phyloP scores from a whole-genome alignment of 371 early-diverging fungal species.

The Rhizomucor miehei region DNA sequence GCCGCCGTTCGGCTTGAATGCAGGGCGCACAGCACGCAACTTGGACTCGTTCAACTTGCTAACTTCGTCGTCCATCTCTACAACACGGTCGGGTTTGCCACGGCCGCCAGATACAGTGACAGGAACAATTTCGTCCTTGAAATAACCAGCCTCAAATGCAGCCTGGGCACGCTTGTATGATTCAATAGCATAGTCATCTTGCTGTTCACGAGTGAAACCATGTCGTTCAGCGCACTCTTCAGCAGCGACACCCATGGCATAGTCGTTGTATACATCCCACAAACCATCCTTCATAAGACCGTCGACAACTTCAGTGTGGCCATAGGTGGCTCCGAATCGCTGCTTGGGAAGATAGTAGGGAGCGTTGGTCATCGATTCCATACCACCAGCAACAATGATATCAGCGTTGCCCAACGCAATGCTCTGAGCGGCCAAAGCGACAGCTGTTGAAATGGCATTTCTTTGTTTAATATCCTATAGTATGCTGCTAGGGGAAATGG shows the following conservation, averaged over 20 bases:
- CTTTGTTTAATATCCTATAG: too few relatives aligned
- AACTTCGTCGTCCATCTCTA: conserved; percentile 79
- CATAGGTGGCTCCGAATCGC: conserved; percentile 82
- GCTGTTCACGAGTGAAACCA: conserved; percentile 74
- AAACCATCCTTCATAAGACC: conserved; percentile 93
- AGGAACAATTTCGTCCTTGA: conserved; percentile 87
- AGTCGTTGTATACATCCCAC: conserved; percentile 84
- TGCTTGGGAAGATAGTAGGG: conserved; percentile 90
- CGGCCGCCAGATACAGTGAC: conserved; percentile 80
- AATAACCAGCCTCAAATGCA: conserved; percentile 71
- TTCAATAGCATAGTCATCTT: conserved; percentile 88
- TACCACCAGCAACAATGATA: conserved; percentile 90
- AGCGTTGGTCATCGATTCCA: conserved; percentile 96
- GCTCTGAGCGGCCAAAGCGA: conserved; percentile 81
- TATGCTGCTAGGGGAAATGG: too few relatives aligned
- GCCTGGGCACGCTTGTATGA: conserved; percentile 89
- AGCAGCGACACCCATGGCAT: conserved; percentile 92
- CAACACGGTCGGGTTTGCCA: conserved; percentile 81
- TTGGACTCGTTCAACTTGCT: conserved; percentile 72
- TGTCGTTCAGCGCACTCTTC: conserved; percentile 90
- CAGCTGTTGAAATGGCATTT: conserved; percentile 43
- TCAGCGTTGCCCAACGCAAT: conserved; percentile 84
- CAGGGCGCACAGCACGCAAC: conserved; percentile 85
- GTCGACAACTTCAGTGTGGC: conserved; percentile 80
- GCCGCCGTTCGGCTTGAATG: conserved; percentile 82